Base-by-base conservation (phyloP, 2,329 filamentous ascomycete species). In the Penicillium sumatraense region DNA sequence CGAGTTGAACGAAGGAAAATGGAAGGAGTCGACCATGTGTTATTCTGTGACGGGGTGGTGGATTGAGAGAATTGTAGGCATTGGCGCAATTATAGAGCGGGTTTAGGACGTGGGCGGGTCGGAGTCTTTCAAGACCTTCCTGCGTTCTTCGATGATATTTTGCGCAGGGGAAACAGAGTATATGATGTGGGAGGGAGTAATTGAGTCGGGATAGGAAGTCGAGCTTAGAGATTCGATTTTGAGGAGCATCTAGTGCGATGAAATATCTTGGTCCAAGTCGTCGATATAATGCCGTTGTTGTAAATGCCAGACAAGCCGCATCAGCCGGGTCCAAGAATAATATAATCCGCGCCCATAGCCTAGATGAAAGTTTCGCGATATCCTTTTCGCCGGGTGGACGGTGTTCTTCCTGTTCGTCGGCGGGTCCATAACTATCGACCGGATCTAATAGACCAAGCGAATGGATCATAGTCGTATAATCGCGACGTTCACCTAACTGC, bases 1-100 rank as follows among this genome's bases (percentile, higher is more conserved):
- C 77, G n/a, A 87, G 77, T 65, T 87, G 85, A 2, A 84, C 77
- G 58, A 86, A 86, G 11, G 81, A 70, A 67, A 84, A 86, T 2
- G 83, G 82, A 0, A 87, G 72, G n/a, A 71, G 77, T 50, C 84
- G 81, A 36, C 78, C 80, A 31, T 82, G 79, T 5, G 81, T 80
- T 23, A 87, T 76, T 6, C 84, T 78, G 21, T 79, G 78, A 23
- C 81, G 79, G 2, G 84, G 80, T 1, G 80, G 74, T 13, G 73
- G 71, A 14, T 71, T 70, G 5, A 79, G 69, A n/a, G 76, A 69
- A 61, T 83, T 82, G 26, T 74, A 78, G 33, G 76, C 75, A 50
- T 82, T 80, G 1, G 83, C 82, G 63, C 85, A 87, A 40, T 75
- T 64, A 68, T 82, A 86, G 11, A 87, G 66, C 1, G 83, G 84